Evolutionary conservation across 306 rosid genomes (phyloP), one percentile per base, ranked within the genome.

Genomic region (Citrullus colocynthis): DNA sequence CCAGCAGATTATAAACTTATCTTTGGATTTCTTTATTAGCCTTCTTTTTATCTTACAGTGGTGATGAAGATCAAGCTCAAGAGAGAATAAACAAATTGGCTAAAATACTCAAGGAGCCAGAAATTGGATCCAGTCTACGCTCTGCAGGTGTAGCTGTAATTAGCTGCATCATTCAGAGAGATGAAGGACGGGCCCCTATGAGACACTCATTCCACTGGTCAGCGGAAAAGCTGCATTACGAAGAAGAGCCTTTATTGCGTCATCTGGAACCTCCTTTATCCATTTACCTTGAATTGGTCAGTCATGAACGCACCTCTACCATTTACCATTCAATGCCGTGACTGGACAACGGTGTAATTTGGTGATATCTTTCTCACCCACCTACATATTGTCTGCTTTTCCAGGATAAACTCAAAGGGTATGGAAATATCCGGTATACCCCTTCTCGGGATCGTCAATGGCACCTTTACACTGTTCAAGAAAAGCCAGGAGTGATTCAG

Each of bases 101-200:
- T 71, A 95, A 95, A 83, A 90, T 92, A 84, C 91, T 95, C 28
- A 92, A 85, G 85, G 97, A 92, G 63, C 84, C 85, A 85, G 99
- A 89, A 84, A 84, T 92, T 69, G 92, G 93, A 63, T 88, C 93
- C 42, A 85, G 84, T 78, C 81, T 92, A 57, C 89, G 80, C 37
- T 73, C 84, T 78, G 89, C 93, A 49, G 99, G 97, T 82, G 97
- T 95, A 75, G 91, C 90, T 42, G 96, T 87, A 76, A 91, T 95
- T 79, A 95, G 97, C 82, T 95, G 99, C 79, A 95, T 95, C 79
- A 90, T 95, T 80, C 99, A 90, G 83, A 95, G 99, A 84, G 97
- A 95, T 86, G 99, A 95, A 86, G 99, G 99, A 78, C 92, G 99
- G 72, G 81, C 99, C 45, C 99, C 99, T n/a, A 95, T 95, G 97